Evolutionary conservation across 352 stramenopile genomes (phyloP).

Genomic region (Phytophthora crassamura): DNA sequence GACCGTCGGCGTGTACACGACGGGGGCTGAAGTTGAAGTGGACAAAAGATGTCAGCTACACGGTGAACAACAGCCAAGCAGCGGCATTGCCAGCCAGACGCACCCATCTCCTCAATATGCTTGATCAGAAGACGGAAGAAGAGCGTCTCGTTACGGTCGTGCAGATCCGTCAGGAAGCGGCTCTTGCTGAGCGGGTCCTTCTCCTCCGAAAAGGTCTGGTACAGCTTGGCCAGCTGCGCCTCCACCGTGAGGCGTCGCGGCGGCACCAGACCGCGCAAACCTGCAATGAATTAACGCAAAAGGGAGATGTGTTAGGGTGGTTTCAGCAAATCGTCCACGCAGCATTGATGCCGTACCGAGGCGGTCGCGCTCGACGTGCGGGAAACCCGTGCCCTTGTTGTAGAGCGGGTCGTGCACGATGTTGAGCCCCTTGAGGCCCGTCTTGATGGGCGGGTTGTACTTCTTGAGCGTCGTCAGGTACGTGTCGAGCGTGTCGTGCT

Average conservation of each 20-base stretch:
- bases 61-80: background rate
- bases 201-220: constrained; percentile 71
- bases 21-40: constrained; percentile 66
- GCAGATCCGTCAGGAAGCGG: constrained; percentile 93
- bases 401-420: constrained; percentile 89
- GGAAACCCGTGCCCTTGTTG: constrained; percentile 91
- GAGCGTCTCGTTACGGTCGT: constrained; percentile 96
- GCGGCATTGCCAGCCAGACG: constrained; percentile 20
- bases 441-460: constrained; percentile 83
- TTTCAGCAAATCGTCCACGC: background rate
- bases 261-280: constrained; percentile 84
- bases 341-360: constrained; percentile 54
- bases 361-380: constrained; percentile 81
- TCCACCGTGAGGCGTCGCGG: constrained; percentile 76
- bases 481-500: constrained; percentile 56
- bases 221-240: constrained; percentile 78
- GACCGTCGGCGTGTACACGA: constrained; percentile 98
- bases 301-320: constrained; percentile 3
- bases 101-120: constrained; percentile 93
- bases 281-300: constrained; percentile 32
- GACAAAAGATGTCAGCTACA: constrained; percentile 20
- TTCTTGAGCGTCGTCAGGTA: constrained; percentile 74
- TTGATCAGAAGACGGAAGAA: constrained; percentile 95
- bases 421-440: constrained; percentile 76
- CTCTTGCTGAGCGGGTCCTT: constrained; percentile 92